Conservation (phyloP, 2,329 filamentous ascomycete genomes). For the Rachicladosporium sp. region DNA sequence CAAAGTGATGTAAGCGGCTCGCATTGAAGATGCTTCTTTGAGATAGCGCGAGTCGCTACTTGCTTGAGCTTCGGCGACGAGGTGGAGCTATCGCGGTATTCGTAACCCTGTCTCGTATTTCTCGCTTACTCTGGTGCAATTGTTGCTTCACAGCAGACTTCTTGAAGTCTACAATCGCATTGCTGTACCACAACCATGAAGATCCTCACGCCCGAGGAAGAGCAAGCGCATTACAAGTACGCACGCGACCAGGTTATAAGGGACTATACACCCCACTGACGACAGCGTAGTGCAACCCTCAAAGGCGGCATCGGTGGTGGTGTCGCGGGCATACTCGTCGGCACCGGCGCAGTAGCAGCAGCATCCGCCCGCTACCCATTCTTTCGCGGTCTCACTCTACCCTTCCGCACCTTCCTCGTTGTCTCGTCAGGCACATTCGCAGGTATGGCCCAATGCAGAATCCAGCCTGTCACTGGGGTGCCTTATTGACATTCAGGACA, state of each 20-base stretch:
- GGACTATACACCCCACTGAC: too few species aligned
- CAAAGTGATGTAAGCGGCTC: too few species aligned
- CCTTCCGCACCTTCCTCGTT: slow-evolving; percentile 82
- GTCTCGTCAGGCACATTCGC: slow-evolving; percentile 71
- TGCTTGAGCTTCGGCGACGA: too few species aligned
- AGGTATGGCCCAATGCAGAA: slow-evolving; percentile 31
- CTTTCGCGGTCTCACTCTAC: slow-evolving; percentile 72
- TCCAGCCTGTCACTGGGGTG: too few species aligned
- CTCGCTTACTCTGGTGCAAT: too few species aligned
- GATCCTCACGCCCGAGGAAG: slow-evolving; percentile 88
- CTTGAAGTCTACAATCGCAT: too few species aligned
- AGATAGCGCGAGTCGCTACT: too few species aligned
- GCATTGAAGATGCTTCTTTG: too few species aligned
- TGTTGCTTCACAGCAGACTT: too few species aligned
- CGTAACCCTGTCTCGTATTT: too few species aligned
- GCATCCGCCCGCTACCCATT: slow-evolving; percentile 61
- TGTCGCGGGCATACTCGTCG: slow-evolving; percentile 51
- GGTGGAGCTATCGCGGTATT: too few species aligned
- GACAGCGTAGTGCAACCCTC: slow-evolving; percentile 61
- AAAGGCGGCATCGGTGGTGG: slow-evolving; percentile 70
- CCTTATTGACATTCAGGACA: slow-evolving; percentile 6
- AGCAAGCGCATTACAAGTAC: slow-evolving; percentile 68
- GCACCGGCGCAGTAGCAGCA: slow-evolving; percentile 52
- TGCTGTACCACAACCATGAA: slow-evolving; percentile 52
- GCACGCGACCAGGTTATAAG: slow-evolving; percentile 14